Evolutionary conservation across 495 filamentous ascomycete species (phyloP), one percentile per base, ranked within the genome.

Genomic region (Penicillium pancosmium): DNA sequence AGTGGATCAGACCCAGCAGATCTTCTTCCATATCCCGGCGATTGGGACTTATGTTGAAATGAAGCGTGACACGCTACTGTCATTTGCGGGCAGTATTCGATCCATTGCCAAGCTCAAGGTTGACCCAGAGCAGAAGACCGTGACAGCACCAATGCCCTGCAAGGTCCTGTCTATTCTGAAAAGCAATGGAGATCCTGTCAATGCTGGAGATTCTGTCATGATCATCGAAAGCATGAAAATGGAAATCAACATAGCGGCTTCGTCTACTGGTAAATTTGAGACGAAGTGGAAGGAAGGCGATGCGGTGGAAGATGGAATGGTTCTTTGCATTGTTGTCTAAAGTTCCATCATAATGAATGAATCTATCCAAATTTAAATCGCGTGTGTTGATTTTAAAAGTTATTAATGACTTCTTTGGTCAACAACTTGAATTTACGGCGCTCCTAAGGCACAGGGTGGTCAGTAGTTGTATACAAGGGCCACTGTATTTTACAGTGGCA

Each of bases 191-290:
- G 84, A 90, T 54, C 72, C 64, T 36, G 91, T 96, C 19, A 80
- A 82, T 63, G 90, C 89, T 71, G 91, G 89, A 36, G 82, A 92
- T 48, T 80, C 87, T 13, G 76, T 96, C 46, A 89, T 96, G 54
- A 91, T 96, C 0, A 92, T 96, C 66, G 92, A 96, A 73, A 94
- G 91, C 55, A 96, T 96, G 92, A 96, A 96, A 82, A 96, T 96
- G 92, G 92, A 96, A 73, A 93, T 90, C 16, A 89, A 89, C 16
- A 93, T 96, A 52, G 48, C 63, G 21, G 68, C 64, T 0, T 27
- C 53, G 0, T 56, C 56, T 2, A 48, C 56, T 9, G 69, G 69
- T 23, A 60, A 41, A n/a, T 68, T 72, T 31, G 43, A 62, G n/a
- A 59, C 61, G 11, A 52, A 56, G 21, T 69, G 61, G 61, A 65